phyloP scores from a whole-genome alignment of 2,329 filamentous ascomycete genomes.

The Trichoderma atroviride region DNA sequence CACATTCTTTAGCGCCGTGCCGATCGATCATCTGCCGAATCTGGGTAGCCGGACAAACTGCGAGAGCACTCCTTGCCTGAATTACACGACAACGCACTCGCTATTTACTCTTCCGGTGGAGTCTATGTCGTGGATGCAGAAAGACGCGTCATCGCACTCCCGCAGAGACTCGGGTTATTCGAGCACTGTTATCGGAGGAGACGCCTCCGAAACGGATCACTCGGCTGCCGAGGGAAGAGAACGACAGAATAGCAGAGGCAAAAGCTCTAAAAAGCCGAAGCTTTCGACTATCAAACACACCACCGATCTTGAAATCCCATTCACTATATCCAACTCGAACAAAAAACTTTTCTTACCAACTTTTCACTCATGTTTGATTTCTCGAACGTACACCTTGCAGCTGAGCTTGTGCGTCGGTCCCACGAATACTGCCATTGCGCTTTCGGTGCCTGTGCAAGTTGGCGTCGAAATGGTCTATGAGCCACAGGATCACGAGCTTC shows the following conservation, averaged over 20 bases:
- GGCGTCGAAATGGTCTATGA: constrained; percentile 46
- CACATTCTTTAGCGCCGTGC: constrained; percentile 55
- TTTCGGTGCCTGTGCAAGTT: constrained; percentile 56
- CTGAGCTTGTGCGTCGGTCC: constrained; percentile 49
- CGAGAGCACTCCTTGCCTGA: constrained; percentile 46
- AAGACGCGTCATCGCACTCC: constrained; percentile 38
- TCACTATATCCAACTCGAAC: constrained; percentile 50
- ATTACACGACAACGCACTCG: constrained; percentile 50
- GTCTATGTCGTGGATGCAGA: constrained; percentile 47
- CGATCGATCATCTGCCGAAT: constrained; percentile 54
- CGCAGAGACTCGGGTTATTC: constrained; percentile 59
- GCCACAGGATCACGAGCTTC: constrained; percentile 43
- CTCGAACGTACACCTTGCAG: constrained; percentile 57
- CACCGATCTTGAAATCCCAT: constrained; percentile 50
- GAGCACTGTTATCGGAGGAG: constrained; percentile 44
- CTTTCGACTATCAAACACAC: constrained; percentile 42
- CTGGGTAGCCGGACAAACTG: constrained; percentile 49
- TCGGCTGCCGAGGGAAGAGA: constrained; percentile 34
- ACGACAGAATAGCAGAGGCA: constrained; percentile 29
- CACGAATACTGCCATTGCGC: constrained; percentile 47
- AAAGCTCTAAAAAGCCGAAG: constrained; percentile 34
- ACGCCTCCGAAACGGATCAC: constrained; percentile 43
- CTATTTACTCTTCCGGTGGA: constrained; percentile 44
- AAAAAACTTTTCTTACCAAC: constrained; percentile 58
- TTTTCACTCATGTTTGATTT: constrained; percentile 61